Evolutionary conservation across 495 filamentous ascomycete genomes (phyloP), one percentile per base, ranked within the genome.

Genomic region (Chaetomium cochliodes): DNA sequence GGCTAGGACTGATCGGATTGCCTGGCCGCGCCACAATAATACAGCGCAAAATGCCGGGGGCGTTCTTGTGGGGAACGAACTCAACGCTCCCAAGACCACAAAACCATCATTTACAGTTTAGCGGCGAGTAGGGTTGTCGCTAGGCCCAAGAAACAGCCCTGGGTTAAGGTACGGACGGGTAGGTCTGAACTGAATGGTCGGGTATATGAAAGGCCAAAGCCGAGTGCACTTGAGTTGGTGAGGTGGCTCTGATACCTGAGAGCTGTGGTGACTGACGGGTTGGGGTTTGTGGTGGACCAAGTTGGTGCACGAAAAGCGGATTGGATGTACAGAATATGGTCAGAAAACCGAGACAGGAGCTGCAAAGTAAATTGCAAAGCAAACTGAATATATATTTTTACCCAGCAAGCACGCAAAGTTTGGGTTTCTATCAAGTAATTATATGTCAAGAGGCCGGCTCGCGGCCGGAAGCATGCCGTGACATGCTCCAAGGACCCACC

Each of bases 371-470:
- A 51, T 20, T 51, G 49, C 11, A 51, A 15, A 26, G 8, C 49
- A 47, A 12, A n/a, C 44, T 30, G 47, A 30, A 53, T 30, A 28
- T 53, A 25, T 53, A 53, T 53, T 26, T 22, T 28, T 3, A 2
- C 2, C 23, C 50, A 47, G 44, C 44, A 7, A 47, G 44, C 2
- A 47, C 9, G 22, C 28, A 54, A 53, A 60, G 58, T 33, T 30
- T 23, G 46, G 25, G 30, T 65, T 80, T 79, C 73, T 69, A 80
- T 80, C 77, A 78, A 75, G 78, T 80, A 81, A 80, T 80, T 80
- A 78, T 81, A 79, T 81, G 79, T 80, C 78, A 81, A 78, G 72
- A 44, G 46, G 68, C 8, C 33, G 33, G 33, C 33, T 37, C 46
- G 47, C 20, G 50, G 60, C n/a, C 37, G 46, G 57, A 56, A n/a